Percentiles rank a stretch among this genome's conserved stretches.
These are phyloP conservation scores for Amorphotheca resinae DNA, from an alignment of 495 filamentous ascomycete species.

Conservation along the genomic window DNA sequence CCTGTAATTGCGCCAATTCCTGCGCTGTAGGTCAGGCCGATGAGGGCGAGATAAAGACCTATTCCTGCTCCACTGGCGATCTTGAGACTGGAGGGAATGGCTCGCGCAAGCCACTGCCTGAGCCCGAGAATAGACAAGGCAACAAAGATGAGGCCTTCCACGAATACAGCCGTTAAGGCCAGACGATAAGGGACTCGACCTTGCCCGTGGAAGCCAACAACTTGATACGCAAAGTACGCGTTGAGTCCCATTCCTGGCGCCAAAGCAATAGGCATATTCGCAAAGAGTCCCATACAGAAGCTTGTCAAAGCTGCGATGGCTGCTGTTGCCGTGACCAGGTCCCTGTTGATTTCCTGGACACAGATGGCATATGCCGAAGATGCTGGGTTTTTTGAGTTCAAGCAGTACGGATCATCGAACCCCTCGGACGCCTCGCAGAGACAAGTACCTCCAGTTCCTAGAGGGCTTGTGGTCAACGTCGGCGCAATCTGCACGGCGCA, in stretches of 20 bases:
- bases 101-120: slow-evolving; percentile 71
- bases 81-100: slow-evolving; percentile 67
- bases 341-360: slow-evolving; percentile 52
- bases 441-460: slow-evolving; percentile 51
- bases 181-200: slow-evolving; percentile 55
- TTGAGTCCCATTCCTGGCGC: slow-evolving; percentile 79
- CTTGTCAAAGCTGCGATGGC: slow-evolving; percentile 58
- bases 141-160: slow-evolving; percentile 67
- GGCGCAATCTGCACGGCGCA: not conserved
- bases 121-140: slow-evolving; percentile 58
- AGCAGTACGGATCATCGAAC: slow-evolving; percentile 37
- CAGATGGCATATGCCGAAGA: slow-evolving; percentile 51
- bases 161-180: slow-evolving; percentile 70
- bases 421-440: slow-evolving; percentile 42
- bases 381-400: slow-evolving; percentile 17
- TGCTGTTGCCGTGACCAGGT: slow-evolving; percentile 68
- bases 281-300: slow-evolving; percentile 65
- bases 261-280: slow-evolving; percentile 56
- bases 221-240: slow-evolving; percentile 73
- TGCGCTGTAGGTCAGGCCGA: slow-evolving; percentile 66
- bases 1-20: slow-evolving; percentile 65
- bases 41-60: slow-evolving; percentile 67
- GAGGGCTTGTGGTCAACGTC: slow-evolving; percentile 4
- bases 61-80: slow-evolving; percentile 75
- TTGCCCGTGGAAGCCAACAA: slow-evolving; percentile 59